Evolutionary conservation across 352 stramenopile genomes (phyloP).

Genomic region (Phytophthora citrophthora): DNA sequence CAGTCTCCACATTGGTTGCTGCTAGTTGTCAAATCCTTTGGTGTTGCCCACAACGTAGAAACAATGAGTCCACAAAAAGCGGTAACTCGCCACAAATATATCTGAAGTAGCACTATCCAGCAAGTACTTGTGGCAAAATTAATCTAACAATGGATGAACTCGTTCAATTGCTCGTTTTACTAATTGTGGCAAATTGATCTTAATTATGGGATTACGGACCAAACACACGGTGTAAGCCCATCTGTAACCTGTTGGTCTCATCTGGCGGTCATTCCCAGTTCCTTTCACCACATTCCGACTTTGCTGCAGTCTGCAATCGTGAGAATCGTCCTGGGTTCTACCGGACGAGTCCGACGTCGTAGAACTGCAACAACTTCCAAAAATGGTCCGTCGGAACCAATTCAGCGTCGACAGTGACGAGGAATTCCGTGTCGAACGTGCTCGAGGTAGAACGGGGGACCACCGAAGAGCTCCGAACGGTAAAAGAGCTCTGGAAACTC

Average conservation of each 20-base stretch:
- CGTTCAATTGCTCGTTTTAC: too few species aligned
- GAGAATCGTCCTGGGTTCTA: neutral
- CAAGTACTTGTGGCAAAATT: neutral
- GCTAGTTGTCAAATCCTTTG: constrained; percentile 14
- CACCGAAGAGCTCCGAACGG: constrained; percentile 15
- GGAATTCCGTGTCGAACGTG: constrained; percentile 12
- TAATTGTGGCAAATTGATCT: neutral
- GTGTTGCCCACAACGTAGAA: constrained; percentile 23
- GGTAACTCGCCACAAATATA: neutral
- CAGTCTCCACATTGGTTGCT: constrained; percentile 17
- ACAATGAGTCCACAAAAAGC: constrained; percentile 28
- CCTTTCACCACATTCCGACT: constrained; percentile 24
- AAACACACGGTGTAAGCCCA: constrained; percentile 7
- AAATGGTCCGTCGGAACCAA: constrained; percentile 24
- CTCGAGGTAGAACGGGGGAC: constrained; percentile 8
- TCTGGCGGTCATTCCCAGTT: constrained; percentile 6
- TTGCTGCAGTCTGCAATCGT: constrained; percentile 20
- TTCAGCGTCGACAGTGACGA: constrained; percentile 8
- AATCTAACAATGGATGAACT: too few species aligned
- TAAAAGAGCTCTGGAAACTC: constrained; percentile 9
- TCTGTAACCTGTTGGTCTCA: constrained; percentile 12
- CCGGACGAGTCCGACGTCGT: constrained; percentile 14
- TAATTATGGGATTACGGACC: constrained; percentile 10
- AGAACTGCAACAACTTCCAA: constrained; percentile 3
- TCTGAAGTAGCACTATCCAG: neutral